Base-by-base conservation (phyloP, 2,329 filamentous ascomycete species). In the Sporothrix euskadiensis region DNA sequence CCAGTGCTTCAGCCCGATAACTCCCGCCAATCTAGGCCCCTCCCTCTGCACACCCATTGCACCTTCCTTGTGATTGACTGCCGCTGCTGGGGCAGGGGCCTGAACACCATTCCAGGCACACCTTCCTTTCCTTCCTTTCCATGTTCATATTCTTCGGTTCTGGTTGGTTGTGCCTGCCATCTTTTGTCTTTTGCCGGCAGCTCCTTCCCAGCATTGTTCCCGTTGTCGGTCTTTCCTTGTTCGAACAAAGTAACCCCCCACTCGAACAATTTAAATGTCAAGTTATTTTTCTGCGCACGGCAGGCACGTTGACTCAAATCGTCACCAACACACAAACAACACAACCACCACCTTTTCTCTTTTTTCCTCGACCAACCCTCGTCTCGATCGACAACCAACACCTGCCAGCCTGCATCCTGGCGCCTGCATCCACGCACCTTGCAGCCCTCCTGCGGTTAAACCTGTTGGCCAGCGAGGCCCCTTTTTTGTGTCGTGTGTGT, bases 1-100 rank as follows among this genome's bases (percentile, higher is more conserved):
- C 30, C 68, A 70, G 68, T 57, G 32, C 61, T 47, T 41, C 39
- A 66, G 61, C 61, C 61, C 61, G 61, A 66, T 39, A 66, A 47
- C 61, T 47, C 61, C 66, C 66, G 66, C 66, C 68, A 49, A 70
- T 70, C 68, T 70, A 57, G 32, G 68, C 68, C 68, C 3, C 3
- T 14, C 26, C 19, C 16, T n/a, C 47, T 52, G 16, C 10, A 52
- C 35, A 35, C 35, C 22, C 59, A 14, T 32, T 26, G 61, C 61
- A 30, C 61, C 69, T 47, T 32, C 49, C 54, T 22, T 71, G 69
- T 59, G 69, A 71, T 59, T 44, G 69, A 61, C 52, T 47, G 52
- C 52, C 39, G 68, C 49, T 70, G 68, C 68, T 70, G 52, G 68
- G 68, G 19, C 59, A 65, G 35, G 59, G 59, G 35, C 35, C 35